A percentile compares a stretch with the other conserved stretches of the same genome.
phyloP scores from a whole-genome alignment of 2,329 filamentous ascomycete genomes.

The Diaporthe ampelina region DNA sequence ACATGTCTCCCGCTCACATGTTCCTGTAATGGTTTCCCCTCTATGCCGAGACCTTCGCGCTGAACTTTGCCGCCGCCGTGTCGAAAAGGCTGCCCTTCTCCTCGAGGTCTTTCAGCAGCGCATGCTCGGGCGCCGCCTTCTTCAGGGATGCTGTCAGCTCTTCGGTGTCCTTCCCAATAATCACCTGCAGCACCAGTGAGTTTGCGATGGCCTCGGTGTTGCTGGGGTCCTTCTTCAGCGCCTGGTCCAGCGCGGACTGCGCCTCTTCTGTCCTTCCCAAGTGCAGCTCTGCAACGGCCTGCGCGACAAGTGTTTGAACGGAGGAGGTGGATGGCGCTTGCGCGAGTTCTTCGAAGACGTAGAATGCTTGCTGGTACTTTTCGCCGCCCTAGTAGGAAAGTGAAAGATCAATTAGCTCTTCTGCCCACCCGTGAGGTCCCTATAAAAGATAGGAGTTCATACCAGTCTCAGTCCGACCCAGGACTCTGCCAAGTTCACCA shows the following conservation, averaged over 20 bases:
- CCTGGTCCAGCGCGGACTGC: conserved; percentile 86
- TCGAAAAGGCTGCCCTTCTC: conserved; percentile 93
- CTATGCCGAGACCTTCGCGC: conserved; percentile 80
- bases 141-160: conserved; percentile 74
- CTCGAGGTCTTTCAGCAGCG: conserved; percentile 79
- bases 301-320: conserved; percentile 81
- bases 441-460: conserved; percentile 51
- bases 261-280: conserved; percentile 91
- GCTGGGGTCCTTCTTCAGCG: conserved; percentile 78
- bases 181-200: conserved; percentile 81
- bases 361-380: conserved; percentile 96
- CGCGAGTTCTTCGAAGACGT: conserved; percentile 96
- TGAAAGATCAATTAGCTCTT: neutral
- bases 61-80: conserved; percentile 87
- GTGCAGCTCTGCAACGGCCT: conserved; percentile 92
- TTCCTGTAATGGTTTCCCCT: neutral
- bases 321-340: conserved; percentile 87
- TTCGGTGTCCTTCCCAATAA: conserved; percentile 79
- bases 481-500: conserved; percentile 94
- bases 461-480: conserved; percentile 94
- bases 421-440: neutral
- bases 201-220: conserved; percentile 86
- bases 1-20: conserved; percentile 16
- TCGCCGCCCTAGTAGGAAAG: conserved; percentile 80
- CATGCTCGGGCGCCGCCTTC: conserved; percentile 75